Evolutionary conservation across 345 rosid species (phyloP).

Genomic region (Gossypium longicalyx): DNA sequence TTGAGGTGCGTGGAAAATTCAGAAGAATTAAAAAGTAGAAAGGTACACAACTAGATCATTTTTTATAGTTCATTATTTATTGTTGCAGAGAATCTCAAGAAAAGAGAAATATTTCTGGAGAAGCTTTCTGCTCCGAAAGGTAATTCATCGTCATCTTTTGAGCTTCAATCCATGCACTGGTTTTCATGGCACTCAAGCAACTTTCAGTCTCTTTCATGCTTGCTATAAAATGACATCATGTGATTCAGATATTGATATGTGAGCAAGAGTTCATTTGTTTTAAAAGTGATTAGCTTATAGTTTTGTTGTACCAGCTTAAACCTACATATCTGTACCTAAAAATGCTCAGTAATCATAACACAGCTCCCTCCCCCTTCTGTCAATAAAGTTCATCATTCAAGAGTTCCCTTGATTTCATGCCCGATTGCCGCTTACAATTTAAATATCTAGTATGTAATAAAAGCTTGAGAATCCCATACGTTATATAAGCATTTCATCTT

Average conservation of each 20-base stretch:
- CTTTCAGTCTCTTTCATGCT: background rate
- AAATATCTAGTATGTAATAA: background rate
- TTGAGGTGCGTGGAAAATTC: background rate
- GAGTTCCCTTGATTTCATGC: background rate
- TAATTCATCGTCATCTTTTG: background rate
- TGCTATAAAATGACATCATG: background rate
- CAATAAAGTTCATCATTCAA: no score
- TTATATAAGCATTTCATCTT: background rate
- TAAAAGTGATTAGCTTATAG: no score
- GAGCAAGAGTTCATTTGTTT: background rate
- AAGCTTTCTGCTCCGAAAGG: background rate
- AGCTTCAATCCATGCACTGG: background rate
- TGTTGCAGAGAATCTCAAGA: background rate
- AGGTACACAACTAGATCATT: background rate
- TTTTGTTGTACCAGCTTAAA: background rate
- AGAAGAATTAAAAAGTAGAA: constrained; percentile 7
- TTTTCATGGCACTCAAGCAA: background rate
- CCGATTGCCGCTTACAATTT: background rate
- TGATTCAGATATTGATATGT: background rate
- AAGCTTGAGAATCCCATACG: background rate
- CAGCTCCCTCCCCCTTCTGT: background rate
- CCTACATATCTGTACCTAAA: background rate
- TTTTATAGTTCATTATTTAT: background rate
- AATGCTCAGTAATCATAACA: background rate
- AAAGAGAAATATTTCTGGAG: background rate